Evolutionary conservation across 805 yeast species (phyloP), one percentile per base, ranked within the genome.

Genomic region (Myxozyma monticola): DNA sequence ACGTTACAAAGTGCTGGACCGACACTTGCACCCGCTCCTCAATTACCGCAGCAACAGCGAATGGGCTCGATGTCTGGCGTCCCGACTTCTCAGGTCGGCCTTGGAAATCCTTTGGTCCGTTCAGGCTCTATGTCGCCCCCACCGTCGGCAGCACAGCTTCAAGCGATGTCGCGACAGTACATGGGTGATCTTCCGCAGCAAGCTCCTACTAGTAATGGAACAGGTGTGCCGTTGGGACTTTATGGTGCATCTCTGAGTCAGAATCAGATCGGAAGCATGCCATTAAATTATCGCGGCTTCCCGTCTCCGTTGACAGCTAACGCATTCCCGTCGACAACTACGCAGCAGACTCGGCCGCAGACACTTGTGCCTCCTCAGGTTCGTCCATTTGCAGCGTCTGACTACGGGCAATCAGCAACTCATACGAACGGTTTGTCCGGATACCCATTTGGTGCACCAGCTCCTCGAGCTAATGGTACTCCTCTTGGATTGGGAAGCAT

Each of bases 291-390:
- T 29, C 34, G 52, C 4, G 48, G 48, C 2, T 48, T 48, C 37
- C 26, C 48, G 12, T 48, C 52, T 21, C 52, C 52, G 2, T 24
- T 48, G 43, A 42, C 29, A 17, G 44, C 45, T 8, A 43, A 37
- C 33, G 37, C 34, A n/a, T 48, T 42, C 34, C 40, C 34, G 15
- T 33, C 45, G 9, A 37, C 34, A 8, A 18, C 41, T 12, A 25
- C 35, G 5, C 47, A 34, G 17, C 51, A 36, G 22, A 22, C 40
- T 2, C 22, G 47, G 28, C 37, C 41, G 5, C 46, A 41, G 39
- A 42, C 33, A 4, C n/a, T 42, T 4, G 42, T 38, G 1, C 14
- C 46, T 17, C 33, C 38, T 4, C 43, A 39, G 18, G 6, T 41
- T 21, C 46, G 44, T 15, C 34, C 46, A 10, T 38, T 49, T 20